Evolutionary conservation across 345 rosid genomes (phyloP).

Genomic region (Hypericum perforatum): DNA sequence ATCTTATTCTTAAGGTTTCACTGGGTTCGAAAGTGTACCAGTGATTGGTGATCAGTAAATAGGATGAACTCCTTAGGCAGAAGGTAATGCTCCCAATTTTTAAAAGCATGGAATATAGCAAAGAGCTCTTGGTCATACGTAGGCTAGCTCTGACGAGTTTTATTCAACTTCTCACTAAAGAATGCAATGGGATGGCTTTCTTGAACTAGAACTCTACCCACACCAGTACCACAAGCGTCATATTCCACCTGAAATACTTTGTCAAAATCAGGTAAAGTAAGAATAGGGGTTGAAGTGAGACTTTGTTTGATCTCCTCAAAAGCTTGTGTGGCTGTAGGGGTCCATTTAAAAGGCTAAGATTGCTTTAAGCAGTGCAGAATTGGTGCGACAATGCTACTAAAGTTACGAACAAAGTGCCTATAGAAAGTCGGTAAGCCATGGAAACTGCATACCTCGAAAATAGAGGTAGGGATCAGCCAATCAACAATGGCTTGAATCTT

Average conservation of each 20-base stretch:
- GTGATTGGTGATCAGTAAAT: not conserved
- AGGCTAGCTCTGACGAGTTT: not conserved
- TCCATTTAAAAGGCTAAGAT: no score
- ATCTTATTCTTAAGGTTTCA: not conserved
- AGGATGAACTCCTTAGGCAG: not conserved
- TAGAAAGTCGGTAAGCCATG: no score
- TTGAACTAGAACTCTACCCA: not conserved
- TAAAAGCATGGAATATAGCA: not conserved
- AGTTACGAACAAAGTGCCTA: no score
- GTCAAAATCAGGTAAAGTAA: no score
- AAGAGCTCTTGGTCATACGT: not conserved
- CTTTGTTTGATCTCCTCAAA: no score
- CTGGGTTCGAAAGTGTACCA: not conserved
- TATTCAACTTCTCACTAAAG: not conserved
- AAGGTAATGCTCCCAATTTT: not conserved
- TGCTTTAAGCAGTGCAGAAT: no score
- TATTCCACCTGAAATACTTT: not conserved
- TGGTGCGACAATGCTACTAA: no score
- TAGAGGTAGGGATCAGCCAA: no score
- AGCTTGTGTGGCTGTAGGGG: no score
- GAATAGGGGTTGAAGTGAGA: no score
- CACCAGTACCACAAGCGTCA: not conserved
- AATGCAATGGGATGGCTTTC: not conserved
- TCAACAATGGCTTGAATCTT: no score
- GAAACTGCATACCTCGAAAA: no score